Evolutionary conservation across 75 land plant genomes (phyloP).

Genomic region (Pseudotsuga menziesii): DNA sequence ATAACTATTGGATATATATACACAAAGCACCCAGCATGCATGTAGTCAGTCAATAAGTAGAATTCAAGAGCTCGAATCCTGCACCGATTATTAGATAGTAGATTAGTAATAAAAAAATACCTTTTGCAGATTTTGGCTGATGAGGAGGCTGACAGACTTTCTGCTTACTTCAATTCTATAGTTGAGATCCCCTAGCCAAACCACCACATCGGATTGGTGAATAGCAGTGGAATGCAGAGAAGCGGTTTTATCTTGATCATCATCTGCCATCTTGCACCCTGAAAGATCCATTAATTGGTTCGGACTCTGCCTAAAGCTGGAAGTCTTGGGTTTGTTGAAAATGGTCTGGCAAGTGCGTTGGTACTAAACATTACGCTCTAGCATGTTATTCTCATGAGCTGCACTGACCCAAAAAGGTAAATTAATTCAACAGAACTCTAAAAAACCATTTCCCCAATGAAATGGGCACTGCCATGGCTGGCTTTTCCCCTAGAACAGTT

Average conservation of each 20-base stretch:
- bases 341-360: constrained; percentile 51
- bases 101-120: constrained; percentile 15
- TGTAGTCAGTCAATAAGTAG: too few relatives aligned
- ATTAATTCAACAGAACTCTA: too few relatives aligned
- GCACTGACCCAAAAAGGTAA: not conserved
- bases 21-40: too few relatives aligned
- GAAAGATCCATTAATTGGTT: not conserved
- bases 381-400: constrained; percentile 78
- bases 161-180: constrained; percentile 69
- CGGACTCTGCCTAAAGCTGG: not conserved
- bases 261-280: not conserved
- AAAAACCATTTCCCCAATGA: too few relatives aligned
- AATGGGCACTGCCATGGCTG: too few relatives aligned
- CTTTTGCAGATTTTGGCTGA: constrained; percentile 50
- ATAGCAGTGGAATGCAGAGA: too few relatives aligned
- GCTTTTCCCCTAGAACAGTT: too few relatives aligned
- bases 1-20: constrained; percentile 20
- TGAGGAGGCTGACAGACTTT: constrained; percentile 46
- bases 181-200: constrained; percentile 93
- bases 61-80: too few relatives aligned
- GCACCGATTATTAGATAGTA: too few relatives aligned
- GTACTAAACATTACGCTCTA: constrained; percentile 64
- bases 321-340: constrained; percentile 28
- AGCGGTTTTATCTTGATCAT: too few relatives aligned
- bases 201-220: constrained; percentile 46